Conservation (phyloP, 352 stramenopile species). For the Thalassiosira delicatula region DNA sequence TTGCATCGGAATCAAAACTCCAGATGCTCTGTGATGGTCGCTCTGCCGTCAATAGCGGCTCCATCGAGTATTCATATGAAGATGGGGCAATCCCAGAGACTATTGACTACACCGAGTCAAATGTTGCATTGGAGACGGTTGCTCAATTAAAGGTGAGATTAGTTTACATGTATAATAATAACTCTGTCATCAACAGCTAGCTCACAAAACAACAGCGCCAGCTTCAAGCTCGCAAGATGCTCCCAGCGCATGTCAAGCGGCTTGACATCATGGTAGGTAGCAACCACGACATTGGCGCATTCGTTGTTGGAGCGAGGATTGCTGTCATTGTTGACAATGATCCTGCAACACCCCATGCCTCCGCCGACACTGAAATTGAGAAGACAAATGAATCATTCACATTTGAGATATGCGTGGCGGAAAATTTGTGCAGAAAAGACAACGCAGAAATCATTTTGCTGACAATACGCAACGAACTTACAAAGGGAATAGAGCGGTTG, state of each 20-base stretch:
- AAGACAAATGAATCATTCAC: constrained; percentile 12
- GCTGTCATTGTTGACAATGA: too few relatives aligned
- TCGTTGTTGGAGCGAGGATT: too few relatives aligned
- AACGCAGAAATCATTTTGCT: constrained; percentile 4
- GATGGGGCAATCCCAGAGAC: not conserved
- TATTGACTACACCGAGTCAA: constrained; percentile 18
- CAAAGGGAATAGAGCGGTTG: not conserved
- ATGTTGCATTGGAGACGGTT: too few relatives aligned
- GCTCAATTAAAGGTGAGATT: too few relatives aligned
- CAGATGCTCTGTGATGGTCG: constrained; percentile 14
- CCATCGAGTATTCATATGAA: constrained; percentile 2
- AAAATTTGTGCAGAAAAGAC: constrained; percentile 18
- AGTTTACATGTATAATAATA: too few relatives aligned
- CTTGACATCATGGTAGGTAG: constrained; percentile 23
- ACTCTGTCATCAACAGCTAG: too few relatives aligned
- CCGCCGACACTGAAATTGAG: too few relatives aligned
- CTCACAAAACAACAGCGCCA: too few relatives aligned
- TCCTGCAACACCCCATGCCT: too few relatives aligned
- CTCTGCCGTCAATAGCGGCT: not conserved
- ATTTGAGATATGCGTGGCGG: constrained; percentile 15
- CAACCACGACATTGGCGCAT: too few relatives aligned
- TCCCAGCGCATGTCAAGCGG: constrained; percentile 12
- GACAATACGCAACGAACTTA: not conserved
- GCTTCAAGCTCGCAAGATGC: too few relatives aligned
- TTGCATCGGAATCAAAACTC: constrained; percentile 16